phyloP scores from a whole-genome alignment of 257 asterid species.

The Solanum sejunctum region DNA sequence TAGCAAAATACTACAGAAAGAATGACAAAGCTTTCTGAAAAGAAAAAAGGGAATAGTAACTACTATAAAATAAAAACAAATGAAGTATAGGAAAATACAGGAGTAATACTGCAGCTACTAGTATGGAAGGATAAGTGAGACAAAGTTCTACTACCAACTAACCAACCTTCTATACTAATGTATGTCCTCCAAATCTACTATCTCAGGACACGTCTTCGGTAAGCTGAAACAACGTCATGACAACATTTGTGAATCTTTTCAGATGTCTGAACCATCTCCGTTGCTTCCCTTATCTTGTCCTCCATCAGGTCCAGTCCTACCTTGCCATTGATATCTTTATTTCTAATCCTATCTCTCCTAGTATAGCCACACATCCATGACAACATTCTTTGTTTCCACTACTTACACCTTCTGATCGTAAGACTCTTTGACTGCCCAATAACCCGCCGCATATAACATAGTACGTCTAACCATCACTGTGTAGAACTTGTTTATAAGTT shows the following conservation, averaged over 20 bases:
- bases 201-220: neutral
- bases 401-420: neutral
- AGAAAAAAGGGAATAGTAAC: neutral
- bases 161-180: neutral
- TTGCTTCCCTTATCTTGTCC: neutral
- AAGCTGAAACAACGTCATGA: neutral
- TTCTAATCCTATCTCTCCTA: neutral
- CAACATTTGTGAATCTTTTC: neutral
- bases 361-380: neutral
- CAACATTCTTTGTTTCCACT: neutral
- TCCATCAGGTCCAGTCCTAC: neutral
- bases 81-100: neutral
- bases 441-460: neutral
- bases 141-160: neutral
- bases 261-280: neutral
- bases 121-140: neutral
- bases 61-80: neutral
- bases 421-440: neutral
- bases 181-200: neutral
- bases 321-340: neutral
- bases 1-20: neutral
- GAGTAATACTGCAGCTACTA: neutral
- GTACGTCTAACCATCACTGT: neutral
- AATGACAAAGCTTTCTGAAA: neutral
- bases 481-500: neutral